Conservation (phyloP, 768 basidiomycete species). For the Agrocybe chaxingu region DNA sequence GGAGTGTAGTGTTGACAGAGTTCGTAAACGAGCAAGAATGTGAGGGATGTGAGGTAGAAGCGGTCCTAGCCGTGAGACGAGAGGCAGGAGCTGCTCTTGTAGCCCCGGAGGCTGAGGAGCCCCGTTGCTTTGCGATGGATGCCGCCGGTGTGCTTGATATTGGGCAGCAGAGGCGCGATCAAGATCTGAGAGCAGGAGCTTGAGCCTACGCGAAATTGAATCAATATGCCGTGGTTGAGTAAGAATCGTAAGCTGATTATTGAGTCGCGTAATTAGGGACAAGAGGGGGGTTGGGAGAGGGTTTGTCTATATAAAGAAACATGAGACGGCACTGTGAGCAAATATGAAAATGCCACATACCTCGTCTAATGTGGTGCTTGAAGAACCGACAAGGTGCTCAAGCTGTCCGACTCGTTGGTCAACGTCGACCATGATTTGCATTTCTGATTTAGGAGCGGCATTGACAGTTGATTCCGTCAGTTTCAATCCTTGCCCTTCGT, state of each 20-base stretch:
- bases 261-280: constrained; percentile 76
- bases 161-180: constrained; percentile 70
- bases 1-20: constrained; percentile 77
- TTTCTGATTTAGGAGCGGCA: constrained; percentile 30
- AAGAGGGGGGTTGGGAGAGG: constrained; percentile 80
- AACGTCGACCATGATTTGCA: constrained; percentile 62
- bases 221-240: constrained; percentile 97
- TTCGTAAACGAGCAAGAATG: constrained; percentile 84
- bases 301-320: constrained; percentile 45
- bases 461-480: constrained; percentile 10
- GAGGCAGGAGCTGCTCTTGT: constrained; percentile 63
- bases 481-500: constrained; percentile 10
- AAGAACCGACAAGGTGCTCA: constrained; percentile 80
- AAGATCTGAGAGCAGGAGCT: constrained; percentile 87
- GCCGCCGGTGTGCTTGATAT: constrained; percentile 41
- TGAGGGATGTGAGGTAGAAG: constrained; percentile 83
- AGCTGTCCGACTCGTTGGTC: constrained; percentile 83
- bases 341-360: constrained; percentile 37
- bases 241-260: constrained; percentile 81
- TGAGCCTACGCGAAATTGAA: constrained; percentile 89
- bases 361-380: constrained; percentile 78
- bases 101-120: constrained; percentile 19
- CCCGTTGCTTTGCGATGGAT: constrained; percentile 37
- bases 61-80: constrained; percentile 68
- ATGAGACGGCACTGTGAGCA: not conserved